Evolutionary conservation across 768 basidiomycete genomes (phyloP), one percentile per base, ranked within the genome.

Genomic region (Leccinum subgranulosum): DNA sequence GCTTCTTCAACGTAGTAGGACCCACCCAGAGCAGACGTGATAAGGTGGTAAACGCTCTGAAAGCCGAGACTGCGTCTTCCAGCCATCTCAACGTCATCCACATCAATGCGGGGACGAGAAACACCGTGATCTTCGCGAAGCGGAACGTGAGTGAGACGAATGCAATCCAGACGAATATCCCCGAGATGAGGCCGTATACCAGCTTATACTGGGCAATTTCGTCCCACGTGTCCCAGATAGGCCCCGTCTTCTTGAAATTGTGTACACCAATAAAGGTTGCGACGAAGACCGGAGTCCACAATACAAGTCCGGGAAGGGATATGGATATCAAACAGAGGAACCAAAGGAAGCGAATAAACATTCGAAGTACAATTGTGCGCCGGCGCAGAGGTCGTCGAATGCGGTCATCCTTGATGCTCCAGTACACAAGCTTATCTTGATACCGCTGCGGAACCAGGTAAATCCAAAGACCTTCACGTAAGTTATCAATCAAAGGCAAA

Each of bases 181-280:
- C 91, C 0, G 90, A 86, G 9, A 85, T 64, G 33, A 94, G 79
- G 10, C 93, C 93, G 64, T 91, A 92, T 21, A 87, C 83, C 53
- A 94, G 84, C 69, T 93, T 94, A 72, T 91, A 90, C 67, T 94
- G 90, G 11, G 92, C 90, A 60, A 94, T 91, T 69, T 94, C 92
- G 65, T 94, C 92, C 81, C 84, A 92, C 0, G 90, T 92, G 66
- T 94, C 89, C 76, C 87, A 89, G 36, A 89, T 80, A 1, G 90
- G 90, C 0, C 92, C 92, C 0, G 81, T 86, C 73, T 85, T 87
- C 73, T 88, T 90, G 78, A 90, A 90, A 61, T 85, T 84, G 64
- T 80, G 81, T 21, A 88, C 88, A 2, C 82, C 87, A 64, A 83
- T 80, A 62, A 84, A 82, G 1, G 90, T 88, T 19, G 85, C 84